Percentiles rank a stretch among this genome's conserved stretches.
Evolutionary conservation across 352 stramenopile genomes (phyloP).

Genomic region (Phytophthora sojae): DNA sequence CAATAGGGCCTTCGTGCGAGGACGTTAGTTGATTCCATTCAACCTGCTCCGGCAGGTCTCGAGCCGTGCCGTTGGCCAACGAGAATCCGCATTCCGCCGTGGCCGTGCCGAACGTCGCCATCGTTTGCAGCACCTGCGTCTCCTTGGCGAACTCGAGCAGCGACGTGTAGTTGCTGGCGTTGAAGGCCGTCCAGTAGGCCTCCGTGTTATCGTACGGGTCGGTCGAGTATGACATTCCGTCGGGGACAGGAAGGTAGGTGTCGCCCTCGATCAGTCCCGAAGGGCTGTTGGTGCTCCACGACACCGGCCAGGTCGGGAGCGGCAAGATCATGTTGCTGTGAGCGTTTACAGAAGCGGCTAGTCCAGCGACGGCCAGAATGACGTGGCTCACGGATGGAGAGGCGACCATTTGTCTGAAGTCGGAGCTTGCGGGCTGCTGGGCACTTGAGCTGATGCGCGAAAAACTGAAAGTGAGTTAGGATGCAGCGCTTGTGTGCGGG

Average conservation of each 20-base stretch:
- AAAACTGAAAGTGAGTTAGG: constrained; percentile 26
- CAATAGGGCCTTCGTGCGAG: constrained; percentile 41
- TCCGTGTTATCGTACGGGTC: constrained; percentile 39
- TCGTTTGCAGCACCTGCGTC: constrained; percentile 28
- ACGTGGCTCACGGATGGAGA: constrained; percentile 14
- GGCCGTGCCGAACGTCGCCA: constrained; percentile 33
- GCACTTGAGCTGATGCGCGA: constrained; percentile 15
- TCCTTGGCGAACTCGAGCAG: constrained; percentile 36
- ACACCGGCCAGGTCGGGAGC: constrained; percentile 38
- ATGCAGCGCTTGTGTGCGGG: too few relatives aligned
- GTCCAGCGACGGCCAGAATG: constrained; percentile 7
- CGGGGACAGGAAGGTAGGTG: constrained; percentile 39
- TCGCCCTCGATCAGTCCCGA: constrained; percentile 48
- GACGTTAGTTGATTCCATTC: constrained; percentile 22
- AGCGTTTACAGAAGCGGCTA: constrained; percentile 11
- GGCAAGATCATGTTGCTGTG: constrained; percentile 49
- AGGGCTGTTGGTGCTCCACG: constrained; percentile 43
- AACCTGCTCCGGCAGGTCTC: constrained; percentile 29
- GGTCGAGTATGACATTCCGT: constrained; percentile 41
- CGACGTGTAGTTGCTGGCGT: constrained; percentile 43
- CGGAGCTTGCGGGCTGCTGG: background rate
- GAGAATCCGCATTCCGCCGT: constrained; percentile 33
- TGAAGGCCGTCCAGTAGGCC: constrained; percentile 38
- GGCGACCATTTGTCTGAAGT: constrained; percentile 15
- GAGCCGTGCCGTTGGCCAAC: constrained; percentile 30